phyloP scores from a whole-genome alignment of 2,329 filamentous ascomycete genomes.

The Falciphora oryzae region DNA sequence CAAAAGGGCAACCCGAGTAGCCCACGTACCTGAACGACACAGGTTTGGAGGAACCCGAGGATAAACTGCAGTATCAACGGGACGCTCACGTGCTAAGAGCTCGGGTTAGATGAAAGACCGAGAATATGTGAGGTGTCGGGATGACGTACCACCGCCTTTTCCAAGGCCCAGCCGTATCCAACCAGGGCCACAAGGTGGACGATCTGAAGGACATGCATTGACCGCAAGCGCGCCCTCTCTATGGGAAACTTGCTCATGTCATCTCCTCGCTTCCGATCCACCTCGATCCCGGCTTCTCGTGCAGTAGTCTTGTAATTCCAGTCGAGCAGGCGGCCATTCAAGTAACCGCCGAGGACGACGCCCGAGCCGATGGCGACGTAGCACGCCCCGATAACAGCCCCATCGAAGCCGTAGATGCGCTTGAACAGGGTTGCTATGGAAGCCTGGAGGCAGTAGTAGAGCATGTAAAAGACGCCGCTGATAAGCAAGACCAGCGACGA shows the following conservation, averaged over 20 bases:
- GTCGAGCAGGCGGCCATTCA: slow-evolving; percentile 5
- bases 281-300: neutral
- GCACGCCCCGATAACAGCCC: neutral
- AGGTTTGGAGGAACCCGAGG: too few species aligned
- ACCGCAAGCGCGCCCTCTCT: neutral
- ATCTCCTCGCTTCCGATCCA: slow-evolving; percentile 1
- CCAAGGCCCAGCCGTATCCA: too few species aligned
- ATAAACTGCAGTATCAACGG: too few species aligned
- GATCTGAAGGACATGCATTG: neutral
- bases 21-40: too few species aligned
- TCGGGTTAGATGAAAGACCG: too few species aligned
- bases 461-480: slow-evolving; percentile 3
- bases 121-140: too few species aligned
- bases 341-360: neutral
- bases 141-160: too few species aligned
- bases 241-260: slow-evolving; percentile 4
- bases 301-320: slow-evolving; percentile 2
- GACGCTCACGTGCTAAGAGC: too few species aligned
- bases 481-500: neutral
- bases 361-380: neutral
- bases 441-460: slow-evolving; percentile 8
- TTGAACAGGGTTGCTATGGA: slow-evolving; percentile 3
- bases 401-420: slow-evolving; percentile 5
- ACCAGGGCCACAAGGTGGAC: neutral
- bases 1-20: too few species aligned